phyloP scores from a whole-genome alignment of 2,329 filamentous ascomycete species.

The Sclerotinia subarctica region DNA sequence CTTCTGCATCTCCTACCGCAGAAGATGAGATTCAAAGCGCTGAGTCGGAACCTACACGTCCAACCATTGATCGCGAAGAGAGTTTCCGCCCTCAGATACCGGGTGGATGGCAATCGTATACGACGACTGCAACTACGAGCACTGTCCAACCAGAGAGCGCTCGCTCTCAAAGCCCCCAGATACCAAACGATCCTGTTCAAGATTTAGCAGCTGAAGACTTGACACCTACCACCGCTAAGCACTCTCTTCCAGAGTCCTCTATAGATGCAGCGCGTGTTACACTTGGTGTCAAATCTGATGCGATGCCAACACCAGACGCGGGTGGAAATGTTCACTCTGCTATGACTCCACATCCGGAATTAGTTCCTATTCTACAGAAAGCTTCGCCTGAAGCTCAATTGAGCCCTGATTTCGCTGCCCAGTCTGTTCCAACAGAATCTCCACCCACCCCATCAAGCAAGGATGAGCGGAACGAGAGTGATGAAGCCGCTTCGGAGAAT shows the following conservation, averaged over 20 bases:
- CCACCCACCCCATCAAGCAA: constrained; percentile 48
- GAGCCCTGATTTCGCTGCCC: constrained; percentile 30
- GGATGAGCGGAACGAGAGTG: constrained; percentile 33
- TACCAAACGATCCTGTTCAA: constrained; percentile 21
- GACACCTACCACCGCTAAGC: constrained; percentile 33
- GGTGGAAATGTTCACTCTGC: constrained; percentile 31
- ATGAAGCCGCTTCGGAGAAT: background rate
- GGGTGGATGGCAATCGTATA: constrained; percentile 38
- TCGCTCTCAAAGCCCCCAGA: constrained; percentile 2
- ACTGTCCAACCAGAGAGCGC: constrained; percentile 17
- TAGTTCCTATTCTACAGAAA: constrained; percentile 28
- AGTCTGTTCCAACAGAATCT: constrained; percentile 38
- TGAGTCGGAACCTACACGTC: constrained; percentile 24
- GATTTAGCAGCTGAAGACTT: constrained; percentile 29
- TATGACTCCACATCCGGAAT: constrained; percentile 30
- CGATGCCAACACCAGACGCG: constrained; percentile 30
- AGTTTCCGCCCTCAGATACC: constrained; percentile 37
- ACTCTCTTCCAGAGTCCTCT: constrained; percentile 26
- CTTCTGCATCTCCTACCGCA: constrained; percentile 12
- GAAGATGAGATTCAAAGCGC: constrained; percentile 9
- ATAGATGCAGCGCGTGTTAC: constrained; percentile 39
- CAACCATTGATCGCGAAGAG: constrained; percentile 29
- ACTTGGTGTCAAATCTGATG: constrained; percentile 17
- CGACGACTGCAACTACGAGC: constrained; percentile 29
- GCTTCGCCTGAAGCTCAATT: constrained; percentile 29